These are phyloP conservation scores for Pythium aristosporum DNA, from an alignment of 352 stramenopile genomes.

Conservation along the genomic window DNA sequence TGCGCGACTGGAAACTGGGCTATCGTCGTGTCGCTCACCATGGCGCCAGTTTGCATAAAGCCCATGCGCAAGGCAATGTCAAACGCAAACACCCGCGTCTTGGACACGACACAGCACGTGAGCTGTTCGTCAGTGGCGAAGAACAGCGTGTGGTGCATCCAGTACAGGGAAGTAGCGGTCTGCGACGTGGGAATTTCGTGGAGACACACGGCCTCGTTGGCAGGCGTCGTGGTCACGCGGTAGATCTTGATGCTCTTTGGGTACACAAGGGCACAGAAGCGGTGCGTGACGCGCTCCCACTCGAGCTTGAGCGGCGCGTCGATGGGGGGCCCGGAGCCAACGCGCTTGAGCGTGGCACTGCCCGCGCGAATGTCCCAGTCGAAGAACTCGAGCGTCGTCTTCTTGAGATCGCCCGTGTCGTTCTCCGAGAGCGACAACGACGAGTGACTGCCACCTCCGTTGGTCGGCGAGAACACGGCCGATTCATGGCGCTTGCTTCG, in stretches of 20 bases:
- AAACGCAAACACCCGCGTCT: conserved; percentile 53
- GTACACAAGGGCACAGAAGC: conserved; percentile 65
- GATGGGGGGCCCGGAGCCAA: conserved; percentile 28
- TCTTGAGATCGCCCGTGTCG: conserved; percentile 46
- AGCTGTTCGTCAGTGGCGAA: conserved; percentile 53
- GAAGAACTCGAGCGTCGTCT: conserved; percentile 72
- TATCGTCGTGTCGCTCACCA: conserved; percentile 15
- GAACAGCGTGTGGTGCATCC: conserved; percentile 75
- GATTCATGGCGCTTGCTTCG: conserved; percentile 52
- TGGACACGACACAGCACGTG: conserved; percentile 67
- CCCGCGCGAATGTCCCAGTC: conserved; percentile 39
- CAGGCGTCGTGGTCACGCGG: conserved; percentile 27
- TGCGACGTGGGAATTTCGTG: conserved; percentile 56
- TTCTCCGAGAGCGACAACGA: conserved; percentile 23
- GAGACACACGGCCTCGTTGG: conserved; percentile 38
- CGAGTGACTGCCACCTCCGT: conserved; percentile 24
- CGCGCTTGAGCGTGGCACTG: conserved; percentile 23
- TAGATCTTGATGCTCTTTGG: conserved; percentile 45
- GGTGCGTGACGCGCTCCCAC: conserved; percentile 52
- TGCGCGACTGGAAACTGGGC: conserved; percentile 51
- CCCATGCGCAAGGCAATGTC: conserved; percentile 49
- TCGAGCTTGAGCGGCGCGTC: conserved; percentile 61
- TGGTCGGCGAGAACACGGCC: conserved; percentile 48
- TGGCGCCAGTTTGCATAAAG: conserved; percentile 6
- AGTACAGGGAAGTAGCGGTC: conserved; percentile 45